Percentiles rank a stretch among this genome's conserved stretches.
Conservation (phyloP, 208 protist genomes). For the Trypanosoma brucei region DNA sequence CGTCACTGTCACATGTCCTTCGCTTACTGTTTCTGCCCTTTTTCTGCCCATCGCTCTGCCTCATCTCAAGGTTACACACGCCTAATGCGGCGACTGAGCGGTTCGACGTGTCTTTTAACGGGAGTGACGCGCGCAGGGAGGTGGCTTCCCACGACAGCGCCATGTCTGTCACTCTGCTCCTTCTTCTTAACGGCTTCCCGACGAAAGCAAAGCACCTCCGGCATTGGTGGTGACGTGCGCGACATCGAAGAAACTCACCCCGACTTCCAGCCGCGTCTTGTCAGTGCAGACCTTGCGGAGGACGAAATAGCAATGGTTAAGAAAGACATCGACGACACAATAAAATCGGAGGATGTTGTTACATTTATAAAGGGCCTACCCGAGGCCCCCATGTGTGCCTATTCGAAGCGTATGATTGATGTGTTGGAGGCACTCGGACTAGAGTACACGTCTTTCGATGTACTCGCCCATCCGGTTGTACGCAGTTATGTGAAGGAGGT, state of each 20-base stretch:
- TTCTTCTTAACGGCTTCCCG: neutral
- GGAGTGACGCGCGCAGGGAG: neutral
- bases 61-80: neutral
- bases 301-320: slow-evolving; percentile 86
- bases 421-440: slow-evolving; percentile 90
- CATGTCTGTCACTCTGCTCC: neutral
- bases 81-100: neutral
- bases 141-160: neutral
- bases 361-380: slow-evolving; percentile 97
- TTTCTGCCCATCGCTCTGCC: neutral
- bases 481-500: slow-evolving; percentile 93
- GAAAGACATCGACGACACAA: slow-evolving; percentile 83
- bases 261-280: slow-evolving; percentile 78
- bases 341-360: slow-evolving; percentile 88
- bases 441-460: slow-evolving; percentile 91
- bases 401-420: slow-evolving; percentile 90
- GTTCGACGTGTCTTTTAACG: neutral
- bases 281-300: slow-evolving; percentile 57
- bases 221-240: slow-evolving; percentile 45
- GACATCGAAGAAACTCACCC: slow-evolving; percentile 79
- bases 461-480: slow-evolving; percentile 89
- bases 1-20: too few relatives aligned
- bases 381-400: slow-evolving; percentile 94
- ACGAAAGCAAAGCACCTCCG: neutral
- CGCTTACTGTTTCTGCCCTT: too few relatives aligned